Percentiles rank a stretch among this genome's conserved stretches.
Evolutionary conservation across 78 protist genomes (phyloP).

Genomic region (Dictyostelium intermedium): DNA sequence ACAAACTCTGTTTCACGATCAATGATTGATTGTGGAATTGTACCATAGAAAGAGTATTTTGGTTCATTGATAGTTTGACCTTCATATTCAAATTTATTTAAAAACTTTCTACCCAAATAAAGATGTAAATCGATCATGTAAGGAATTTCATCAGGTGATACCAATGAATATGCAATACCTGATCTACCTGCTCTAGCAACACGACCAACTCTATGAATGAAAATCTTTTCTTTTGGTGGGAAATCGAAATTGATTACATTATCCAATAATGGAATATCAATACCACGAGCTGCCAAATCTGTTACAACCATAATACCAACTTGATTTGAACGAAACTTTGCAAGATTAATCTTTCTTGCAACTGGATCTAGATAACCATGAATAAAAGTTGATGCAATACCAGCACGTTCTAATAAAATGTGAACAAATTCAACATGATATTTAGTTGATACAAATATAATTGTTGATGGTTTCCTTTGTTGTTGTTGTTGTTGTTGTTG

Average conservation of each 20-base stretch:
- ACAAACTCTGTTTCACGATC: conserved; percentile 41
- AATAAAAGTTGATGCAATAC: conserved; percentile 25
- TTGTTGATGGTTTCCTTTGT: conserved; percentile 75
- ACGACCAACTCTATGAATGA: conserved; percentile 99
- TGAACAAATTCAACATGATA: conserved; percentile 91
- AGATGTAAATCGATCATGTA: conserved; percentile 91
- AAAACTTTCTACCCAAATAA: conserved; percentile 83
- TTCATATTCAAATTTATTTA: neutral
- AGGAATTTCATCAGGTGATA: conserved; percentile 95
- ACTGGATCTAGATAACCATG: conserved; percentile 97
- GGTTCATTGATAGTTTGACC: conserved; percentile 19
- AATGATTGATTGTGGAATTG: conserved; percentile 52
- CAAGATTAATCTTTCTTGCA: conserved; percentile 93
- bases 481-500: neutral
- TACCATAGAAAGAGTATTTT: conserved; percentile 38
- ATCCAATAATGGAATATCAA: conserved; percentile 98
- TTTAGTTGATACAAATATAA: conserved; percentile 96
- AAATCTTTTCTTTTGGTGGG: conserved; percentile 98
- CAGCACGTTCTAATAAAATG: conserved; percentile 22
- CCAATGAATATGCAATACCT: conserved; percentile 94
- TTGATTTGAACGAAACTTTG: conserved; percentile 78
- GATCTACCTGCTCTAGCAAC: conserved; percentile 99
- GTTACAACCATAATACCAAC: conserved; percentile 94
- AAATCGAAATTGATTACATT: conserved; percentile 98
- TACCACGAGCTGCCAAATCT: conserved; percentile 99